Evolutionary conservation across 352 stramenopile species (phyloP), one percentile per base, ranked within the genome.

Genomic region (Phytopythium sindhum): DNA sequence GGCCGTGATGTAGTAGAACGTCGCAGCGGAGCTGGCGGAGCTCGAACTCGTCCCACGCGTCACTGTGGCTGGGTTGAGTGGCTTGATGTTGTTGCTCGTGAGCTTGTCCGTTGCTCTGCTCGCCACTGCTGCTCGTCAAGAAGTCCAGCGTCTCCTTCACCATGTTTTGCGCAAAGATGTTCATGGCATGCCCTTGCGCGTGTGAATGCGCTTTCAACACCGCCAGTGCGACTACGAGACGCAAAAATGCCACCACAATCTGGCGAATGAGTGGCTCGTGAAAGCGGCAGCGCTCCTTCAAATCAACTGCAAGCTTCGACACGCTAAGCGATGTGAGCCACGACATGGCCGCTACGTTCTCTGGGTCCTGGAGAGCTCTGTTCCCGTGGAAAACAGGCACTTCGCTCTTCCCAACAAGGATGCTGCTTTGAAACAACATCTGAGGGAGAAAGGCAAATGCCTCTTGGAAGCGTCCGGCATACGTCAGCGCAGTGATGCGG

Each of bases 391-490:
- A 82, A 5, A 51, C 9, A 28, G 77, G 61, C 6, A 60, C 72
- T 21, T 56, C 61, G 61, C 50, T 57, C 57, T 48, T 54, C 23
- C 23, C 45, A 19, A 2, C 28, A 24, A 55, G 14, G 17, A 15
- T 17, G 10, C 15, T 26, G 48, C 26, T 39, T 1, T 17, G 26
- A 17, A 12, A n/a, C 21, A 90, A 17, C 11, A 91, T 42, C 2
- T 45, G 19, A 5, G 61, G 64, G 6, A 89, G n/a, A 11, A 74
- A 44, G 19, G 66, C 61, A 15, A 88, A 70, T 4, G 78, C 81
- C 63, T 91, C 77, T 10, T 80, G 66, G 39, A 85, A 80, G 8
- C 80, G 75, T 19, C 79, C 81, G 35, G 75, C 79, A 47, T 80
- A 76, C 41, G 73, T 58, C 10, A 93, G 70, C 19, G 77, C 80